Evolutionary conservation across 2,329 filamentous ascomycete species (phyloP), one percentile per base, ranked within the genome.

Genomic region (Tolypocladium album): DNA sequence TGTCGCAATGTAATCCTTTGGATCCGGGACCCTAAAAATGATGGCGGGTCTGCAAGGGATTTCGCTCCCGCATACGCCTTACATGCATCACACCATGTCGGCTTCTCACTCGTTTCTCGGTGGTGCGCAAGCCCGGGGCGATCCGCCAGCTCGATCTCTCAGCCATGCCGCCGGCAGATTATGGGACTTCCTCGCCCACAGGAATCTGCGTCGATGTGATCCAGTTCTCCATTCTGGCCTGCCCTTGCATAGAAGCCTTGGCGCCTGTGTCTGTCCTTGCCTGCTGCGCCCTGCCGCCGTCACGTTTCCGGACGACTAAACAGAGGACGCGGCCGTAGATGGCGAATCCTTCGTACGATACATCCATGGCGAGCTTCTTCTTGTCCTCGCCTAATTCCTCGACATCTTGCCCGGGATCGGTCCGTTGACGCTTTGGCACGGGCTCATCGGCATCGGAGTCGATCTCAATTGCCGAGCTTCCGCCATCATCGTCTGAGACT

Each of bases 311-410:
- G 68, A 99, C 87, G 11, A 99, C 88, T 61, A 99, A 80, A 73
- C 92, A 97, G 34, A 99, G 79, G 55, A 96, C 91, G 66, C 91
- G 88, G 13, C 94, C 92, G 75, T 96, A 96, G 69, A 99, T 97
- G 67, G 88, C 90, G 75, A 97, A 97, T 11, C 94, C 93, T 68
- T 97, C 92, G 74, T 97, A 99, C 17, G 86, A 87, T 34, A 93
- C 94, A 63, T 88, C 87, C 78, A 97, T 84, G 24, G 83, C 84
- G 67, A 96, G 76, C 73, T 97, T 97, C 78, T 99, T 97, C 76
- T 97, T 95, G 69, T 96, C 89, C 60, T 89, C 86, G 12, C 68
- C 70, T 11, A 59, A 9, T 17, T 53, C 31, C 31, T 34, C 17
- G 27, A 31, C 31, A 40, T 66, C 69, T 17, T 53, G 17, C 31